Evolutionary conservation across 2,329 filamentous ascomycete genomes (phyloP), one percentile per base, ranked within the genome.

Genomic region (Chrysoporthe austroafricana): DNA sequence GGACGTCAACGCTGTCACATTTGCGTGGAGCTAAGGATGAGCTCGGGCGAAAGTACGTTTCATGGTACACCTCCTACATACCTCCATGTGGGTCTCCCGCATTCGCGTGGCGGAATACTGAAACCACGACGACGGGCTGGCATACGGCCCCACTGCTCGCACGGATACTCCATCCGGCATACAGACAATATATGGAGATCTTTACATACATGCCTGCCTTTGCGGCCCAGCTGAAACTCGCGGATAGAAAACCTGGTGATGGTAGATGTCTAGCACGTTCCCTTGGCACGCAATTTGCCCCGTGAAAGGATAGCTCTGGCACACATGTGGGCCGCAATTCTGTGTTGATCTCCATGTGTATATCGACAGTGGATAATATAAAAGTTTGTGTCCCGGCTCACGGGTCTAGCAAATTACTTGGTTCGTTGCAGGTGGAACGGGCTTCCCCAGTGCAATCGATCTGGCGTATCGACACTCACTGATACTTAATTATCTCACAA

Each of bases 51-150:
- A 18, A 3, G n/a, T 18, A 26, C 16, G 61, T 63, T 63, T 63
- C 61, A 63, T 26, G 44, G 18, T 13, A 36, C 13, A 44, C 34
- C 61, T 54, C 61, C 48, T 52, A 11, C 36, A 54, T 7, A 52
- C 44, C 60, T 62, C 60, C 60, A 62, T 62, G 60, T 63, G 61
- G 61, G 61, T 63, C 46, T 63, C 61, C 61, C 34, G 46, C 61
- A 56, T 48, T 44, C 59, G 59, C 48, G 21, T 57, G 34, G 32
- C n/a, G 18, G 42, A 18, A 21, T 18, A 52, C 32, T 54, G 61
- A 63, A 63, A 63, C 61, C 32, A 52, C 48, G 42, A 21, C 44
- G 26, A 36, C 18, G 44, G 54, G 54, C 36, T 62, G 43, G n/a
- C 44, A 18, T 21, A 9, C 14, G 39, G 16, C 6, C 32, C 59